Percentiles rank a stretch among this genome's conserved stretches.
Evolutionary conservation across 306 rosid genomes (phyloP).

Genomic region (Begonia fuchsioides): DNA sequence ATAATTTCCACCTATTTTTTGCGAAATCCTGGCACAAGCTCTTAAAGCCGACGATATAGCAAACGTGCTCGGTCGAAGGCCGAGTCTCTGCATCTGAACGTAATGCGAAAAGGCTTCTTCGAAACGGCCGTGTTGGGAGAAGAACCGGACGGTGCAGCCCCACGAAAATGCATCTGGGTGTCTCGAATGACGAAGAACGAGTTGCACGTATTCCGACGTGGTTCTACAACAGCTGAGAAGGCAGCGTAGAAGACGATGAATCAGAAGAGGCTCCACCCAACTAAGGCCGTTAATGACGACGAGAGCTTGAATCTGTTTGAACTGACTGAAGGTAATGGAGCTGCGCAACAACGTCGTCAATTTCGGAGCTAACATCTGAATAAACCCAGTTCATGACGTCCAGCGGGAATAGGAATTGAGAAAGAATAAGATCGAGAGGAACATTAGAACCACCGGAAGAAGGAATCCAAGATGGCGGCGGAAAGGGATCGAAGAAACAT

Average conservation of each 20-base stretch:
- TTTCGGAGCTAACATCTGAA: slow-evolving; percentile 21
- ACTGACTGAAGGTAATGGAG: slow-evolving; percentile 27
- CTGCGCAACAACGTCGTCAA: slow-evolving; percentile 22
- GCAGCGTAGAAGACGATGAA: slow-evolving; percentile 41
- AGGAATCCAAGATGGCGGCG: no score
- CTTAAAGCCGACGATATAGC: slow-evolving; percentile 55
- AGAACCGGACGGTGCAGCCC: slow-evolving; percentile 56
- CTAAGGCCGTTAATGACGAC: slow-evolving; percentile 22
- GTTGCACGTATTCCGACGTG: slow-evolving; percentile 24
- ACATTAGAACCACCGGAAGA: slow-evolving; percentile 11
- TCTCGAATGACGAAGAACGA: slow-evolving; percentile 25
- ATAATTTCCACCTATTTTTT: slow-evolving; percentile 21
- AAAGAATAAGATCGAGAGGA: slow-evolving; percentile 16
- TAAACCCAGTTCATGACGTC: background rate
- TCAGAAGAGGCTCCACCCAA: slow-evolving; percentile 26
- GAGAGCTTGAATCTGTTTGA: slow-evolving; percentile 45
- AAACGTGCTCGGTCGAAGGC: slow-evolving; percentile 37
- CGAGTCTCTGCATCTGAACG: slow-evolving; percentile 42
- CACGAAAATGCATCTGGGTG: slow-evolving; percentile 53
- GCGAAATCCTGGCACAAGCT: slow-evolving; percentile 43
- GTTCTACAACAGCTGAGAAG: no score
- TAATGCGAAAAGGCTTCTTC: slow-evolving; percentile 40
- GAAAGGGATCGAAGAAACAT: no score
- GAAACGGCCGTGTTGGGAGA: slow-evolving; percentile 49
- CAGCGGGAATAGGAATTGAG: no score